Percentiles rank a stretch among this genome's conserved stretches.
Evolutionary conservation across 495 filamentous ascomycete species (phyloP).

Genomic region (Penicillium ochrochloron): DNA sequence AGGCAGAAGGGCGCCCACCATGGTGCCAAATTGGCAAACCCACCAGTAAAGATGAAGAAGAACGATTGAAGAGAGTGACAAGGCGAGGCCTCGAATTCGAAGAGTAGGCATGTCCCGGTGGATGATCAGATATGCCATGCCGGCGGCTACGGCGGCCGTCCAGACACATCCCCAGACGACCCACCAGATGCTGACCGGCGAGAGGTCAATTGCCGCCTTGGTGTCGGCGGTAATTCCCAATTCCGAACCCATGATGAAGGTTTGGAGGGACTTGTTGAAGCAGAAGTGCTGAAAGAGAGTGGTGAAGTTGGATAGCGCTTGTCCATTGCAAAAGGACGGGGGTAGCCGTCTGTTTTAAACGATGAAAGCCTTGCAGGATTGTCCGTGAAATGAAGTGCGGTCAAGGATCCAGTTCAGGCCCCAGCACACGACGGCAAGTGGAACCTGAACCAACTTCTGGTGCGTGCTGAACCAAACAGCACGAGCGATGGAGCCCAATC

Average conservation of each 20-base stretch:
- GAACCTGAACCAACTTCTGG: slow-evolving; percentile 5
- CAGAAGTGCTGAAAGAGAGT: slow-evolving; percentile 36
- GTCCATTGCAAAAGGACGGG: background rate
- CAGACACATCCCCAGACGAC: slow-evolving; percentile 47
- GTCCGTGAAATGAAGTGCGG: background rate
- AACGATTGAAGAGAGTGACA: slow-evolving; percentile 61
- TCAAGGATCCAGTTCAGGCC: background rate
- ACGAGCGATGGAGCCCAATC: background rate
- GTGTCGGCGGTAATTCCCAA: slow-evolving; percentile 37
- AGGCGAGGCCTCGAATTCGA: slow-evolving; percentile 63
- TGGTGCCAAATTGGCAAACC: slow-evolving; percentile 62
- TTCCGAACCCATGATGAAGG: slow-evolving; percentile 43
- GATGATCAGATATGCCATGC: slow-evolving; percentile 57
- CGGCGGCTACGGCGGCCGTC: slow-evolving; percentile 57
- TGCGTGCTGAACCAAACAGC: slow-evolving; percentile 1
- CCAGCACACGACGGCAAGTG: slow-evolving; percentile 6
- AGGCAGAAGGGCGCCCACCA: slow-evolving; percentile 61
- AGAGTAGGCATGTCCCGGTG: slow-evolving; percentile 62
- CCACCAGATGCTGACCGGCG: slow-evolving; percentile 44
- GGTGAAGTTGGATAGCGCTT: slow-evolving; percentile 36
- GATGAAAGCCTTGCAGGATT: background rate
- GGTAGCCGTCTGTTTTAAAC: background rate
- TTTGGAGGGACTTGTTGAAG: background rate
- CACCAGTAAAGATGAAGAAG: slow-evolving; percentile 69
- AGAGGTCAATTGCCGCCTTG: slow-evolving; percentile 29